These are phyloP conservation scores for Cutaneotrichosporon sp. DNA, from an alignment of 1,284 basidiomycete species.

Conservation along the genomic window DNA sequence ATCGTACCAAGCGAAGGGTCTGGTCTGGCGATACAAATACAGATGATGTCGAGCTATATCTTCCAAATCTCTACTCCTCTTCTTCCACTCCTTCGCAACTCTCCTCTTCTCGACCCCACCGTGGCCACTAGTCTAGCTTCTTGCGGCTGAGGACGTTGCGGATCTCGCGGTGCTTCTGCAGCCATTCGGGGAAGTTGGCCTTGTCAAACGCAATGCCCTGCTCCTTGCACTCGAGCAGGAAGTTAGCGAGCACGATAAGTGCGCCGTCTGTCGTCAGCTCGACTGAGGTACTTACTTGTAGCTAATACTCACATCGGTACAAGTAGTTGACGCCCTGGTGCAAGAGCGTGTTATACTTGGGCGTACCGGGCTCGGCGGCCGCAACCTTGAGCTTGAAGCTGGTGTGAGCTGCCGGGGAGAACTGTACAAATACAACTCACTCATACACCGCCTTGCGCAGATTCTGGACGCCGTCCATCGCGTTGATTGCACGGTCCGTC, in stretches of 20 bases:
- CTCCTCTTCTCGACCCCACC: neutral
- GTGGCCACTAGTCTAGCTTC: slow-evolving; percentile 63
- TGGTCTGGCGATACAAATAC: neutral
- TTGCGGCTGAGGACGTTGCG: slow-evolving; percentile 69
- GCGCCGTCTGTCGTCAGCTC: slow-evolving; percentile 66
- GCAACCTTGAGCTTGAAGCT: slow-evolving; percentile 90
- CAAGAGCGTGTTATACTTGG: slow-evolving; percentile 71
- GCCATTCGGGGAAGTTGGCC: slow-evolving; percentile 71
- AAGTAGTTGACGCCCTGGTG: slow-evolving; percentile 80
- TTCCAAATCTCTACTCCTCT: neutral
- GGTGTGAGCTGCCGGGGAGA: neutral
- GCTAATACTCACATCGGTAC: slow-evolving; percentile 54
- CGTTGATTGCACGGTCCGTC: slow-evolving; percentile 82
- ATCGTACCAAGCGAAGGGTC: neutral
- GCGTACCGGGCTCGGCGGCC: slow-evolving; percentile 72
- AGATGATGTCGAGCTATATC: neutral
- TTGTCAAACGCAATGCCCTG: slow-evolving; percentile 54
- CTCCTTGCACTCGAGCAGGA: slow-evolving; percentile 73
- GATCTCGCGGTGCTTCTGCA: slow-evolving; percentile 79
- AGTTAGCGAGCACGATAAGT: slow-evolving; percentile 92
- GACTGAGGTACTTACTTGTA: neutral
- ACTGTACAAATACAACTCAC: slow-evolving; percentile 57
- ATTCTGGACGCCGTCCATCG: slow-evolving; percentile 90
- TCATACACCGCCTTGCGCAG: slow-evolving; percentile 87
- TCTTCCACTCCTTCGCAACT: neutral